Percentiles rank a stretch among this genome's conserved stretches.
phyloP scores from a whole-genome alignment of 1,139 yeast genomes.

The Protomyces inundatus region DNA sequence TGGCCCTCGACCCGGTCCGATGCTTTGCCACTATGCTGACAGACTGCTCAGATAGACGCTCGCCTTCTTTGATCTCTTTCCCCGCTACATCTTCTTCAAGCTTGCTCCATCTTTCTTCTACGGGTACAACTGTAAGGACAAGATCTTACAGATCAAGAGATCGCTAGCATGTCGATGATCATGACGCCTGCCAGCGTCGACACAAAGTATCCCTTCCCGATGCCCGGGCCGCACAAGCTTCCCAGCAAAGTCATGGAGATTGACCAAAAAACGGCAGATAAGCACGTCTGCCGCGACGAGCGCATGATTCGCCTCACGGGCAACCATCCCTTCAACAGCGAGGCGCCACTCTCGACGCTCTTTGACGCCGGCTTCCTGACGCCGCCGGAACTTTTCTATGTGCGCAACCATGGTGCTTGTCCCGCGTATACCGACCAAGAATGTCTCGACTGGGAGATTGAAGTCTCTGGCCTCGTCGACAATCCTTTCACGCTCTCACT shows the following conservation, averaged over 20 bases:
- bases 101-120: too few relatives aligned
- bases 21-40: too few relatives aligned
- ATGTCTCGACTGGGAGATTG: conserved; percentile 35
- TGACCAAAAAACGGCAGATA: conserved; percentile 38
- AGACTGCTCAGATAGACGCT: too few relatives aligned
- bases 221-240: conserved; percentile 30
- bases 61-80: too few relatives aligned
- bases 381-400: conserved; percentile 38
- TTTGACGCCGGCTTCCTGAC: conserved; percentile 39
- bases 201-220: not conserved
- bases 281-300: conserved; percentile 38
- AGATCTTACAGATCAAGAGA: too few relatives aligned
- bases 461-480: conserved; percentile 38
- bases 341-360: conserved; percentile 37
- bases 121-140: too few relatives aligned
- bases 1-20: too few relatives aligned
- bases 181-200: too few relatives aligned
- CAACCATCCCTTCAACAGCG: conserved; percentile 39
- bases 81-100: too few relatives aligned
- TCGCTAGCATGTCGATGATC: too few relatives aligned
- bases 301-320: conserved; percentile 40
- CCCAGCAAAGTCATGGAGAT: conserved; percentile 26
- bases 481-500: conserved; percentile 35
- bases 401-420: conserved; percentile 41
- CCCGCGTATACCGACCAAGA: conserved; percentile 35